phyloP scores from a whole-genome alignment of 2,329 filamentous ascomycete genomes.

The Fusarium subtropicale region DNA sequence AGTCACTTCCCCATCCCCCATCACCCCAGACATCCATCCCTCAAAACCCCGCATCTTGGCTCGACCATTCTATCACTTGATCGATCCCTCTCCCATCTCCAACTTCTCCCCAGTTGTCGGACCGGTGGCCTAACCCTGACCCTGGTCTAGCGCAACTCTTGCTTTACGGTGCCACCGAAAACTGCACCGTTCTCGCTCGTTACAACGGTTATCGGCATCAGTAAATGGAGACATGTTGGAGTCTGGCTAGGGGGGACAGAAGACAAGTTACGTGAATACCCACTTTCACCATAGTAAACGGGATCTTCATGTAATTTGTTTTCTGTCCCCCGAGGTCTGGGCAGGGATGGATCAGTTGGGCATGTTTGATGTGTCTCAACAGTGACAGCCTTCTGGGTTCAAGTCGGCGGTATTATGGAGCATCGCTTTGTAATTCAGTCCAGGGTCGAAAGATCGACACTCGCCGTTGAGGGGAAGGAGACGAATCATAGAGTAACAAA shows the following conservation, averaged over 20 bases:
- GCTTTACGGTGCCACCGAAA: slow-evolving; percentile 17
- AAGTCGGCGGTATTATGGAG: slow-evolving; percentile 30
- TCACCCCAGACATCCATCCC: slow-evolving; percentile 4
- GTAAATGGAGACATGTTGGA: not conserved
- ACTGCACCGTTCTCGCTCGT: slow-evolving; percentile 21
- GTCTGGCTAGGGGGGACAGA: no score
- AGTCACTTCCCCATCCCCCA: not conserved
- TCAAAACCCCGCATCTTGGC: slow-evolving; percentile 26
- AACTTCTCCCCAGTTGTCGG: slow-evolving; percentile 25
- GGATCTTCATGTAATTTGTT: no score
- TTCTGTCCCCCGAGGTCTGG: no score
- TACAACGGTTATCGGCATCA: slow-evolving; percentile 29
- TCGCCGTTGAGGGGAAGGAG: slow-evolving; percentile 2
- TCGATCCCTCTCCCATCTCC: slow-evolving; percentile 2
- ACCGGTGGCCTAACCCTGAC: slow-evolving; percentile 6
- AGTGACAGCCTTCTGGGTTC: not conserved
- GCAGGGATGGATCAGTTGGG: slow-evolving; percentile 4
- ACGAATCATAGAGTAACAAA: not conserved
- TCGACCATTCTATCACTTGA: slow-evolving; percentile 7
- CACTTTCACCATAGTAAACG: no score
- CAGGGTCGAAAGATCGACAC: not conserved
- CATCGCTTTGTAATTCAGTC: not conserved
- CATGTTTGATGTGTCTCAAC: not conserved
- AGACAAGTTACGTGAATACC: no score
- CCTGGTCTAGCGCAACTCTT: slow-evolving; percentile 19